Conservation (phyloP, 805 yeast species). For the Pichia occidentalis region DNA sequence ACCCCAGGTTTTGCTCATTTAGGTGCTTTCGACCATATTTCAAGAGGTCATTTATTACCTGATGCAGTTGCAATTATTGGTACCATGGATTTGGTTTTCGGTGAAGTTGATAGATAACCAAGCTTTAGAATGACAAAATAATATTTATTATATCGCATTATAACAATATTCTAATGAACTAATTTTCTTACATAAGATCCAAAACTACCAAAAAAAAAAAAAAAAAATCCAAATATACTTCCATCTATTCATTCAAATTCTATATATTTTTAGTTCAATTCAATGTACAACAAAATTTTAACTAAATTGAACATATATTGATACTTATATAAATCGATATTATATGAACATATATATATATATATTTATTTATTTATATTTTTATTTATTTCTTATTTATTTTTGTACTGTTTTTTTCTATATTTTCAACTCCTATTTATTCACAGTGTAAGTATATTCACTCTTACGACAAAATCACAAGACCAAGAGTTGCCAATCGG, state of each 20-base stretch:
- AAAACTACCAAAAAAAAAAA: too few species aligned
- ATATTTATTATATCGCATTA: too few species aligned
- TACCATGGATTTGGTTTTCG: conserved; percentile 92
- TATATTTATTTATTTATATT: not conserved
- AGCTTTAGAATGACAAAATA: too few species aligned
- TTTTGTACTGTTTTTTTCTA: conserved; percentile 1
- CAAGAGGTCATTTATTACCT: conserved; percentile 82
- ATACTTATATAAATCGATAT: conserved; percentile 1
- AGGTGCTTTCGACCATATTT: conserved; percentile 80
- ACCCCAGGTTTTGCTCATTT: conserved; percentile 93
- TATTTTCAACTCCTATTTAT: not conserved
- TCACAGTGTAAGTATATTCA: too few species aligned
- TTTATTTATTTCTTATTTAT: conserved; percentile 1
- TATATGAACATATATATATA: conserved; percentile 1
- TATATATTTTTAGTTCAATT: not conserved
- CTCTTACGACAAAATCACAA: too few species aligned
- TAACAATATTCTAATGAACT: not conserved
- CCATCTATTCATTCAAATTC: conserved; percentile 10
- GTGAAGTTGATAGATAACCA: conserved; percentile 81
- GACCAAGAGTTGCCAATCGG: too few species aligned
- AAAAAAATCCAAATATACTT: conserved; percentile 2
- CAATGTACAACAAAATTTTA: not conserved
- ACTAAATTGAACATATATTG: not conserved
- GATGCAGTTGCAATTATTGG: conserved; percentile 93
- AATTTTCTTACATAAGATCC: not conserved